Percentiles rank a stretch among this genome's conserved stretches.
These are phyloP conservation scores for Dacryopinax spathularia DNA, from an alignment of 768 basidiomycete genomes.

Conservation along the genomic window DNA sequence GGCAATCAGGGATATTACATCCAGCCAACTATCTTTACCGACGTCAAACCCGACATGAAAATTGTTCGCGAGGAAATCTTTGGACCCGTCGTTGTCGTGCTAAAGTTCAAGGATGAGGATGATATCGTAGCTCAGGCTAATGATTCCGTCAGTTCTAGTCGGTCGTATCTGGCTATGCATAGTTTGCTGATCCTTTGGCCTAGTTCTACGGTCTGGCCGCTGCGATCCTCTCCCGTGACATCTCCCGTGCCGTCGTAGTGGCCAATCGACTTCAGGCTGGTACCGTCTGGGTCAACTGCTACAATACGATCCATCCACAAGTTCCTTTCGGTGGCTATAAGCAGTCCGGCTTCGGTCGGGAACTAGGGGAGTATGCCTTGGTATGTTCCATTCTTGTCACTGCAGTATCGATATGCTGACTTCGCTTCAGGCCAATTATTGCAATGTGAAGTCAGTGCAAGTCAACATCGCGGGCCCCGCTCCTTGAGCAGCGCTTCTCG, in stretches of 20 bases:
- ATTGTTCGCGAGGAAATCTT: constrained; percentile 68
- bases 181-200: neutral
- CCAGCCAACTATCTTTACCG: constrained; percentile 59
- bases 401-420: no score
- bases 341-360: constrained; percentile 67
- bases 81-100: constrained; percentile 61
- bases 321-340: constrained; percentile 82
- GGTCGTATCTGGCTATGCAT: neutral
- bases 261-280: constrained; percentile 70
- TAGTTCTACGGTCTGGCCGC: constrained; percentile 76
- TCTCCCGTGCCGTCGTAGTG: constrained; percentile 56
- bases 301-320: constrained; percentile 31
- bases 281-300: constrained; percentile 48
- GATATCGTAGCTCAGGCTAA: constrained; percentile 44
- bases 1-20: constrained; percentile 58
- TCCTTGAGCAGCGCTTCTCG: no score
- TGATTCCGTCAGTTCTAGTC: constrained; percentile 38
- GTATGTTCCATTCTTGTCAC: no score
- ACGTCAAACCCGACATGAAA: constrained; percentile 53
- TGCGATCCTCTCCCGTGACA: constrained; percentile 68
- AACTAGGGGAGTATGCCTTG: constrained; percentile 64
- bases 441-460: neutral
- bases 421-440: no score
- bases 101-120: constrained; percentile 56
- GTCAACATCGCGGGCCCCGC: neutral